Base-by-base conservation (phyloP, 352 stramenopile species). In the Albugo candida region DNA sequence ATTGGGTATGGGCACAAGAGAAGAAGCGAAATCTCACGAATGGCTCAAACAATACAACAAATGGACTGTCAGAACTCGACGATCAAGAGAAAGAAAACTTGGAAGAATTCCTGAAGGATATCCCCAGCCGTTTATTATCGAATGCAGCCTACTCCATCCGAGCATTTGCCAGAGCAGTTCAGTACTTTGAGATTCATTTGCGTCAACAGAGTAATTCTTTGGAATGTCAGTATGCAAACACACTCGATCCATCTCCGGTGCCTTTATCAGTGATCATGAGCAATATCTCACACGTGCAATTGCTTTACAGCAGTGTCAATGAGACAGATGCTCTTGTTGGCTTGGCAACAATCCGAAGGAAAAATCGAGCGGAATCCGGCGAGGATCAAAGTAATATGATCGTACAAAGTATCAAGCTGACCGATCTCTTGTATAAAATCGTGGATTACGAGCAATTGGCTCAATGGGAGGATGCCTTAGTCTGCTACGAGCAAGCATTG, bases 1-100 rank as follows among this genome's bases (percentile, higher is more conserved):
- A 92, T 13, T 92, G 79, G 79, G 64, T 92, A 13, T 92, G 79
- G 79, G 79, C 54, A 34, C 83, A 55, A 41, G 76, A 88, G 45
- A 85, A 88, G 46, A 92, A 87, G 50, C 59, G 70, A 13, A 49
- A 85, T 5, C 64, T 64, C 13, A 87, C 72, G 51, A 61, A 46
- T 40, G n/a, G 46, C 18, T 8, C 38, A 40, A 65, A 74, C 12
- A 49, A 60, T 39, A 53, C 63, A 13, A 71, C 66, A n/a, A 3
- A 3, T 8, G 8, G 8, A 31, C 24, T 31, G 8, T 31, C 24
- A 31, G 70, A 81, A 17, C 45, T 81, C 11, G 68, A 81, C 14
- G 70, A 85, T 46, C 68, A 79, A 43, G 72, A 83, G 54, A 85
- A 83, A 47, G 70, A 83, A 34, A 75, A 79, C 41, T 56, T 83